Base-by-base conservation (phyloP, 371 early-diverging fungal genomes). In the Rhizopus sp. region DNA sequence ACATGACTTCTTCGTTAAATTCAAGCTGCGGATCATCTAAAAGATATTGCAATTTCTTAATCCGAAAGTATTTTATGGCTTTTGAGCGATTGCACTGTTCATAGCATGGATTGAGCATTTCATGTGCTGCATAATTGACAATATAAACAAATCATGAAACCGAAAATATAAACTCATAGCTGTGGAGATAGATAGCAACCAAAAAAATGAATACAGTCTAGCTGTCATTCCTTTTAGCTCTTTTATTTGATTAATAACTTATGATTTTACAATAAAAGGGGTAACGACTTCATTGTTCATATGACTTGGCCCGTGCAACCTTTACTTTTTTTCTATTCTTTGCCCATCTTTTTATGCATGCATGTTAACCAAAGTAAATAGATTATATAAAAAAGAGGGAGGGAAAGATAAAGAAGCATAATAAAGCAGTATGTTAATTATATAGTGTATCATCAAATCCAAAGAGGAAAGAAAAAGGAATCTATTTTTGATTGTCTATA, bases 21-120 rank as follows among this genome's bases (percentile, higher is more conserved):
- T 80, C 75, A 7, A 57, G 47, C 50, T 75, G 67, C 47, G 72
- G 67, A 15, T 86, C 76, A 16, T 53, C 47, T 15, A 69, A 57
- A 78, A 75, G 46, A 72, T 88, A 12, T 81, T 52, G 85, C 79
- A 2, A 78, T 97, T 7, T 94, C 96, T 17, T 97, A 96, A 60
- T 90, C 91, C 3, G 98, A 97, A 67, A 23, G 2, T 96, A 96
- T 64, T n/a, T 92, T 92, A 2, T 88, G 88, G 23, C 41, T 97
- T 89, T 72, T 73, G 82, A 3, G 98, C 96, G 66, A 75, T 96
- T 9, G 88, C 87, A 1, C 72, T 69, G 7, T 96, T 97, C 73
- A 80, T 93, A 9, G 73, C 78, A 12, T 82, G 84, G 15, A 58
- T 94, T 7, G 61, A 76, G 12, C 23, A 23, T 23, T 23, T 2